Evolutionary conservation across 108 stramenopile genomes (phyloP), one percentile per base, ranked within the genome.

Genomic region (Nitzschia putrida): DNA sequence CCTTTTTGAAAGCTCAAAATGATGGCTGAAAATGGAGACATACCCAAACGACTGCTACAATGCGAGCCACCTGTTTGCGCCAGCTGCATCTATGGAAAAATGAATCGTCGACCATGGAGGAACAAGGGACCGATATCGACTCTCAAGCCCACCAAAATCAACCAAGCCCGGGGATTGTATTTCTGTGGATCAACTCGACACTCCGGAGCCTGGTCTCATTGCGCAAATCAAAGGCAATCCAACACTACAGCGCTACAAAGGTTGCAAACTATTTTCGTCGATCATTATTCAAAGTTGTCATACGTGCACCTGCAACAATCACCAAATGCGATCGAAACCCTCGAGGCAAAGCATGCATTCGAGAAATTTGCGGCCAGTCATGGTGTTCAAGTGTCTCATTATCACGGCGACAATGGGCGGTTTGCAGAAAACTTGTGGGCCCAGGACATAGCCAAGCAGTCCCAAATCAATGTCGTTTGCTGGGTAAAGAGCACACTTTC

Each of bases 361-460:
- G 84, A 85, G 57, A 45, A 24, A 9, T 50, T 69, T 42, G 45
- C 70, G 0, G 0, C 7, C 3, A 42, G 50, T 20, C 53, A 43
- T 37, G 71, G 71, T 4, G 50, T 76, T 0, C 63, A 10, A 43
- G 64, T 80, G 7, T 40, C 69, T 16, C 54, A 57, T 14, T 88
- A 83, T 51, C 82, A 83, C 37, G 82, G 80, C 11, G 84, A 88
- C 58, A 88, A 88, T 58, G 84, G 87, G 11, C 57, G 76, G 2
- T 88, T 78, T 49, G 61, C 50, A 0, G 83, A 72, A 42, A 70
- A 79, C 6, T 49, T 23, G 0, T 83, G 74, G 66, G 39, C 68
- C 7, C 41, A 72, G 0, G 61, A 38, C 2, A 55, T 55, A 24
- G 53, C 66, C 11, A 26, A 53, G 8, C 8, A 57, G 0, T 20